Percentiles rank a stretch among this genome's conserved stretches.
Evolutionary conservation across 2,329 filamentous ascomycete species (phyloP).

Genomic region (Fusarium transvaalense): DNA sequence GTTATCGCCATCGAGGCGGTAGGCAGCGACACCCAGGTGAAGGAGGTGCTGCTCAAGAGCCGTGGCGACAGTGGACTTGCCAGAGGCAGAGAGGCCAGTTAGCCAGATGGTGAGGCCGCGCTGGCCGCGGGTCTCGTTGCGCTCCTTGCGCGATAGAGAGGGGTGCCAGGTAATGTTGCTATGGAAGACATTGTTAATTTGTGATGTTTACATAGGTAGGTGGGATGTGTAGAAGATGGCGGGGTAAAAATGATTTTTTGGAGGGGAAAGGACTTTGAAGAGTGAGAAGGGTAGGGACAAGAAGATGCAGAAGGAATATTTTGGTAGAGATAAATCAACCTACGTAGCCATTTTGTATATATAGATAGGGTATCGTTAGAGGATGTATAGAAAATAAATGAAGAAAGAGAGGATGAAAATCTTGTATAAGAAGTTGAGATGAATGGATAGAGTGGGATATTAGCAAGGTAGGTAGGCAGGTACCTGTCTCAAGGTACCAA

Average conservation of each 20-base stretch:
- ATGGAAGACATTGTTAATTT: conserved; percentile 28
- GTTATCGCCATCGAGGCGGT: conserved; percentile 98
- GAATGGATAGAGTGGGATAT: background rate
- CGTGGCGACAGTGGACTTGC: conserved; percentile 96
- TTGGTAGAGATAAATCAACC: conserved; percentile 30
- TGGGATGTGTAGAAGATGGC: conserved; percentile 25
- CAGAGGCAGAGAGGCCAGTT: conserved; percentile 93
- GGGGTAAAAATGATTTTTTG: conserved; percentile 32
- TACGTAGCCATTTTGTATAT: conserved; percentile 53
- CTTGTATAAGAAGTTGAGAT: conserved; percentile 1
- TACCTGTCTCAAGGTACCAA: conserved; percentile 1
- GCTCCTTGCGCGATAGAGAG: conserved; percentile 82
- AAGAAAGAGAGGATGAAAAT: conserved; percentile 10
- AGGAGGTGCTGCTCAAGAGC: conserved; percentile 97
- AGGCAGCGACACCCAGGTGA: conserved; percentile 83
- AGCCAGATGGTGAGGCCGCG: conserved; percentile 97
- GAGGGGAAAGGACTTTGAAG: conserved; percentile 9
- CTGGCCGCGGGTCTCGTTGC: conserved; percentile 81
- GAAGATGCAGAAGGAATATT: background rate
- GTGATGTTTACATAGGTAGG: conserved; percentile 16
- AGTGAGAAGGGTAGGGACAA: conserved; percentile 3
- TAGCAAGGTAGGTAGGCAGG: background rate
- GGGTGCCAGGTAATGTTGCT: conserved; percentile 95
- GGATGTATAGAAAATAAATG: background rate
- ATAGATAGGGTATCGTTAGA: conserved; percentile 5